These are phyloP conservation scores for Phytophthora rubi DNA, from an alignment of 352 stramenopile species.

Conservation along the genomic window DNA sequence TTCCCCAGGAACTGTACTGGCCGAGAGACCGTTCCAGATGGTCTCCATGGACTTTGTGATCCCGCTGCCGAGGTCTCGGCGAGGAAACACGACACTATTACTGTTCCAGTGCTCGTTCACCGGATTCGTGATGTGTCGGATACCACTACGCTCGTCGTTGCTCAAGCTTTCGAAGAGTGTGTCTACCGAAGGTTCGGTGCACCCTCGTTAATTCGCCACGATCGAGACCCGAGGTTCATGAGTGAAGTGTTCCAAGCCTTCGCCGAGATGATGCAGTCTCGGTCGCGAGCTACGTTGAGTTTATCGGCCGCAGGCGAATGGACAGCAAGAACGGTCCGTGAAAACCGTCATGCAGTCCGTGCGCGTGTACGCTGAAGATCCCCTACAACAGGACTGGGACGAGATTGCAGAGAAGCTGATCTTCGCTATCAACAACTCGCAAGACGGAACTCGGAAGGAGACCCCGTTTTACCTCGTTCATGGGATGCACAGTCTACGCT, in stretches of 20 bases:
- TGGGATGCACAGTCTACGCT: not conserved
- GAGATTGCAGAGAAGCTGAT: slow-evolving; percentile 9
- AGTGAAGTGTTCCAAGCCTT: no score
- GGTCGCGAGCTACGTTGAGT: no score
- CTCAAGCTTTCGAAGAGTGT: not conserved
- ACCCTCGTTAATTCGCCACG: no score
- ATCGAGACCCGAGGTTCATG: no score
- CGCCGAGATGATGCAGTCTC: no score
- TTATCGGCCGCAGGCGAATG: no score
- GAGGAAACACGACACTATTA: slow-evolving; percentile 6
- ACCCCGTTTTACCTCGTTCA: not conserved
- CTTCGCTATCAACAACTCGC: slow-evolving; percentile 1
- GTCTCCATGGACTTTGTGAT: slow-evolving; percentile 21
- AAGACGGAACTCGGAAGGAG: not conserved
- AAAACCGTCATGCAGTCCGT: slow-evolving; percentile 9
- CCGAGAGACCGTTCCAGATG: slow-evolving; percentile 5
- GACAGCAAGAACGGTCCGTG: slow-evolving; percentile 17
- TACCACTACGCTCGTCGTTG: not conserved
- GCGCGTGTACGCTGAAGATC: slow-evolving; percentile 9
- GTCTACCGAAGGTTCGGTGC: no score
- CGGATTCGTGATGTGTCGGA: slow-evolving; percentile 13
- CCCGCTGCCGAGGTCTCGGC: not conserved
- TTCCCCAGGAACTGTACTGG: not conserved
- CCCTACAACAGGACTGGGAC: slow-evolving; percentile 13
- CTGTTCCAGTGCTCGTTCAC: slow-evolving; percentile 15